Conservation (phyloP, 352 stramenopile species). For the Phytophthora capsici region DNA sequence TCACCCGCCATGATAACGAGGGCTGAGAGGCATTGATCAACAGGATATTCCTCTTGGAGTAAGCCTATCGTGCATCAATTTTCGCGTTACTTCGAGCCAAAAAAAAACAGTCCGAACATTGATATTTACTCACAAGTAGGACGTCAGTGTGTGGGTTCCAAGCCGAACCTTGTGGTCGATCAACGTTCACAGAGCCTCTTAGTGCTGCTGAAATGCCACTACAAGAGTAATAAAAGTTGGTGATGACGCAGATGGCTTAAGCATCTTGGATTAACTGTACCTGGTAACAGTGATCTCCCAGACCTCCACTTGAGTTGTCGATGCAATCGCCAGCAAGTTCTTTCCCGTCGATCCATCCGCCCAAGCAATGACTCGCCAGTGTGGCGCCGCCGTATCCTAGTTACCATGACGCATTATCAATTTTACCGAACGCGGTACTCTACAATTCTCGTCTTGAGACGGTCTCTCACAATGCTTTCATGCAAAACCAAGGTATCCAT, state of each 20-base stretch:
- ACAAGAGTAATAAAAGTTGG: background rate
- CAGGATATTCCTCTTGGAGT: constrained; percentile 36
- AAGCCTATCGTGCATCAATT: constrained; percentile 23
- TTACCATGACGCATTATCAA: background rate
- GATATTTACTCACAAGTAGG: constrained; percentile 35
- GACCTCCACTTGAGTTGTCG: constrained; percentile 32
- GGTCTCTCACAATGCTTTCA: constrained; percentile 22
- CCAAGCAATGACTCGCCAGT: constrained; percentile 38
- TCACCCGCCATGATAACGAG: constrained; percentile 15
- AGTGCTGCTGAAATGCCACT: constrained; percentile 21
- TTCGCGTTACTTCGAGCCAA: background rate
- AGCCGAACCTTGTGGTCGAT: constrained; percentile 32
- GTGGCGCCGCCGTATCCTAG: background rate
- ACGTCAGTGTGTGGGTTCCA: constrained; percentile 45
- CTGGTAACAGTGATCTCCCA: constrained; percentile 41
- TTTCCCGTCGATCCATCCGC: constrained; percentile 25
- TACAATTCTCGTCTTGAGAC: background rate
- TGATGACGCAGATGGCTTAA: no score
- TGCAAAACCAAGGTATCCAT: constrained; percentile 21
- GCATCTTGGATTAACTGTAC: constrained; percentile 10
- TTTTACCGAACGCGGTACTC: background rate
- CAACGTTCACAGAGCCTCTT: constrained; percentile 17
- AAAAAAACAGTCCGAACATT: background rate
- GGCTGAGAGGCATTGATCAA: constrained; percentile 31
- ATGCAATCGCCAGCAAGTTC: constrained; percentile 41